Evolutionary conservation across 2,329 filamentous ascomycete species (phyloP).

Genomic region (Cladobotryum mycophilum): DNA sequence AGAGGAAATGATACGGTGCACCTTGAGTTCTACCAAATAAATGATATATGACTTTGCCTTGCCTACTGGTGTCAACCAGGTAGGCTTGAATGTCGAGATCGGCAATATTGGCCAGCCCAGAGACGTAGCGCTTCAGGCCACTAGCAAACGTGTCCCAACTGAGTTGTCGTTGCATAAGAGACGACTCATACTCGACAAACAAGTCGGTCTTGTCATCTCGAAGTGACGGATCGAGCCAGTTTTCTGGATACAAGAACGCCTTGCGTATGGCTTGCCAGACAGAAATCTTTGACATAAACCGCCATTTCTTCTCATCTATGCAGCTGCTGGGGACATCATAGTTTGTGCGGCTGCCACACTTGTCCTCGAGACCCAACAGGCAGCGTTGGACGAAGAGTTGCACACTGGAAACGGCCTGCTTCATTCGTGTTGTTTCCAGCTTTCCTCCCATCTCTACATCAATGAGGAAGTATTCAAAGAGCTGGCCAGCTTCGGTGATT

Average conservation of each 20-base stretch:
- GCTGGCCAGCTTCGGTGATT: background rate
- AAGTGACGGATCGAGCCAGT: background rate
- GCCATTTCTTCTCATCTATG: background rate
- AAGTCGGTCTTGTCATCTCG: background rate
- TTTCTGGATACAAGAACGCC: background rate
- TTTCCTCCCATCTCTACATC: conserved; percentile 10
- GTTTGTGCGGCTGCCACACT: too few relatives aligned
- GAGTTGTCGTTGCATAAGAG: too few relatives aligned
- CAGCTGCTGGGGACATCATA: background rate
- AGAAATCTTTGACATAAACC: background rate
- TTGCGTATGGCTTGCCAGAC: background rate
- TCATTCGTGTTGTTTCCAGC: conserved; percentile 10
- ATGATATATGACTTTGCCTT: too few relatives aligned
- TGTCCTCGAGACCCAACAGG: conserved; percentile 8
- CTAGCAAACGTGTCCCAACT: too few relatives aligned
- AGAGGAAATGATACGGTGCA: too few relatives aligned
- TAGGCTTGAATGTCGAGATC: too few relatives aligned
- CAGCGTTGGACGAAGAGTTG: conserved; percentile 14
- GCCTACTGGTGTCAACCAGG: too few relatives aligned
- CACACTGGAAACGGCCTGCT: conserved; percentile 10
- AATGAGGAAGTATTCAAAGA: conserved; percentile 8
- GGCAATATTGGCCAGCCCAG: too few relatives aligned
- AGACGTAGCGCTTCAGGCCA: too few relatives aligned
- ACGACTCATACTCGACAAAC: background rate
- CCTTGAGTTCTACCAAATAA: too few relatives aligned